These are phyloP conservation scores for Zhuliangozyma blackwelliae DNA, from an alignment of 1,139 yeast genomes.

Conservation along the genomic window DNA sequence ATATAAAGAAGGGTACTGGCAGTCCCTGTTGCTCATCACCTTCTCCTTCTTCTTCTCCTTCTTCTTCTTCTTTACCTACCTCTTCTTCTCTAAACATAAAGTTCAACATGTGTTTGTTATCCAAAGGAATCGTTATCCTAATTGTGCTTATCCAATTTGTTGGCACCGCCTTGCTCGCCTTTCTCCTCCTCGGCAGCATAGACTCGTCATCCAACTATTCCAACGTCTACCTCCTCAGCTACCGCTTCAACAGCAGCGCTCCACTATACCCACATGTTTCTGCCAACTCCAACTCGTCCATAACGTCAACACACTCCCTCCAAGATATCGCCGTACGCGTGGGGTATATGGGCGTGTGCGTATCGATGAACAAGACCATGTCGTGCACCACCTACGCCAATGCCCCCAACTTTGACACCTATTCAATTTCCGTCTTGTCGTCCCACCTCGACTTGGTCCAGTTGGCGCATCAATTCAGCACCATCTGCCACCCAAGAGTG, in stretches of 20 bases:
- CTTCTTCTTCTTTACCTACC: too few species aligned
- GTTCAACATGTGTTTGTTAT: conserved; percentile 4
- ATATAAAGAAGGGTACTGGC: too few species aligned
- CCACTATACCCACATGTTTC: conserved; percentile 6
- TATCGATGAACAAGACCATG: conserved; percentile 20
- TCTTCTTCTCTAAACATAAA: neutral
- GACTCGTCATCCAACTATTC: conserved; percentile 36
- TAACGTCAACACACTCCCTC: conserved; percentile 12
- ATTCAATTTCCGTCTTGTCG: conserved; percentile 5
- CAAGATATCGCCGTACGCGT: conserved; percentile 36
- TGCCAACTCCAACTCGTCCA: conserved; percentile 1
- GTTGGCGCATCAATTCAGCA: conserved; percentile 39
- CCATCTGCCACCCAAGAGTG: conserved; percentile 51
- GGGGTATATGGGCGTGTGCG: conserved; percentile 52
- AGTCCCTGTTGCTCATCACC: too few species aligned
- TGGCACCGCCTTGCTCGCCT: conserved; percentile 40
- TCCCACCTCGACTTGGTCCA: conserved; percentile 35
- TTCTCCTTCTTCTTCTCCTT: too few species aligned
- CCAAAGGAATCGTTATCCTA: conserved; percentile 9
- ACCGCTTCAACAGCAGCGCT: conserved; percentile 37
- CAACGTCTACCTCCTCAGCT: conserved; percentile 41
- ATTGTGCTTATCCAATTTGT: conserved; percentile 28
- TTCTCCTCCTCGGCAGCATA: conserved; percentile 52
- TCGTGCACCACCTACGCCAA: conserved; percentile 32
- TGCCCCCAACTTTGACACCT: conserved; percentile 15